Evolutionary conservation across 2,329 filamentous ascomycete species (phyloP), one percentile per base, ranked within the genome.

Genomic region (Ceratocystis harringtonii): DNA sequence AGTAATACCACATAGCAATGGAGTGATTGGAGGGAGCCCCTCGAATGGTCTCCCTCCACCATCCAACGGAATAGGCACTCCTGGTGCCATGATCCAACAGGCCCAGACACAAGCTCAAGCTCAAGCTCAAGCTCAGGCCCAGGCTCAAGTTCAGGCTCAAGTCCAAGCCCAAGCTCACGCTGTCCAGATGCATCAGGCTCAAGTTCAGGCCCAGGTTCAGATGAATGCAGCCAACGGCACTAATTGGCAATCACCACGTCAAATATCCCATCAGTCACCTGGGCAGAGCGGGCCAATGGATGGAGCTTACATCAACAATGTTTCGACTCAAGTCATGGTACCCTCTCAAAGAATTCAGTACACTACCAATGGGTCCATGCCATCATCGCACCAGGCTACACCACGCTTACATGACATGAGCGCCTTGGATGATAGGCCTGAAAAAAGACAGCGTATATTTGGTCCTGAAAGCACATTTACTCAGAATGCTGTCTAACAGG

Each of bases 371-470:
- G 62, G 30, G 2, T 19, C 52, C 1, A 67, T 65, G 30, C 28
- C 44, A 7, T 32, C n/a, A 7, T 32, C 64, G 8, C 66, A 52
- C n/a, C 36, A 58, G 28, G 62, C 55, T 41, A 52, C 25, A 1
- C 45, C 48, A 17, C 62, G 65, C n/a, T 43, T 66, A 19, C 55
- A 64, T 25, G 63, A 64, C 2, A 10, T 58, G 28, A 45, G 52
- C 1, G 17, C 43, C n/a, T n/a, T 61, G 25, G 61, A 64, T 25
- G 66, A 65, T 15, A 61, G 66, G 22, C 66, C 66, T 7, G 66
- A 68, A 30, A 68, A 68, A 44, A 61, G 66, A 41, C 64, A 50
- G 17, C 63, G 66, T 28, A 41, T 68, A 1, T 68, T 55, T 41
- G 66, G 66, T n/a, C 66, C 66, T 15, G 64, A 65, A 17, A 36